Percentiles rank a stretch among this genome's conserved stretches.
Evolutionary conservation across 495 filamentous ascomycete genomes (phyloP).

Genomic region (Penicillium riverlandense): DNA sequence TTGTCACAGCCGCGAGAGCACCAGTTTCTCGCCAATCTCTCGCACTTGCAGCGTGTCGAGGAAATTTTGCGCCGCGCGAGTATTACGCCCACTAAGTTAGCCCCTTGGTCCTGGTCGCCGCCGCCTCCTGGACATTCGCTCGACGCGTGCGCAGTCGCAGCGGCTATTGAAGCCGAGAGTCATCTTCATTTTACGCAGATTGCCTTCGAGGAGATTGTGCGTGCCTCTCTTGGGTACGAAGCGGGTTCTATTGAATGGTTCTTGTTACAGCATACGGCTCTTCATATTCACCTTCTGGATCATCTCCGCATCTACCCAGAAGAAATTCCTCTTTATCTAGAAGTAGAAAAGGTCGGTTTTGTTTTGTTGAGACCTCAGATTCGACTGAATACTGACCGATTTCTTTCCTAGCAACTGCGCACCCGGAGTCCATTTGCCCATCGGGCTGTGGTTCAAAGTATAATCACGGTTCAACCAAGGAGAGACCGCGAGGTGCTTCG

Average conservation of each 20-base stretch:
- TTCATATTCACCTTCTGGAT: conserved; percentile 29
- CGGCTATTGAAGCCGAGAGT: conserved; percentile 34
- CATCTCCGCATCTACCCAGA: conserved; percentile 29
- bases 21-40: conserved; percentile 19
- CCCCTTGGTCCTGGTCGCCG: conserved; percentile 36
- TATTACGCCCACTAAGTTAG: conserved; percentile 9
- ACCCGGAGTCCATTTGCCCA: conserved; percentile 33
- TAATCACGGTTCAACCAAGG: conserved; percentile 16
- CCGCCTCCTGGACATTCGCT: conserved; percentile 10
- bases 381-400: no score
- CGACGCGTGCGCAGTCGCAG: conserved; percentile 20
- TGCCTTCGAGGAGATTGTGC: conserved; percentile 35
- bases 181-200: conserved; percentile 36
- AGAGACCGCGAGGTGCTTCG: conserved; percentile 5
- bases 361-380: not conserved
- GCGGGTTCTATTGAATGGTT: conserved; percentile 32
- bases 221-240: conserved; percentile 30
- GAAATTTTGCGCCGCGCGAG: conserved; percentile 31
- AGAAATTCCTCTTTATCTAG: conserved; percentile 21
- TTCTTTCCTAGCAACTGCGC: conserved; percentile 22
- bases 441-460: conserved; percentile 23
- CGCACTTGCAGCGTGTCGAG: conserved; percentile 36
- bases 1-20: conserved; percentile 22
- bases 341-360: conserved; percentile 29
- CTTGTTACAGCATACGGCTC: conserved; percentile 31